Percentiles rank a stretch among this genome's conserved stretches.
These are phyloP conservation scores for Neurospora sp. DNA, from an alignment of 2,329 filamentous ascomycete species.

Conservation along the genomic window DNA sequence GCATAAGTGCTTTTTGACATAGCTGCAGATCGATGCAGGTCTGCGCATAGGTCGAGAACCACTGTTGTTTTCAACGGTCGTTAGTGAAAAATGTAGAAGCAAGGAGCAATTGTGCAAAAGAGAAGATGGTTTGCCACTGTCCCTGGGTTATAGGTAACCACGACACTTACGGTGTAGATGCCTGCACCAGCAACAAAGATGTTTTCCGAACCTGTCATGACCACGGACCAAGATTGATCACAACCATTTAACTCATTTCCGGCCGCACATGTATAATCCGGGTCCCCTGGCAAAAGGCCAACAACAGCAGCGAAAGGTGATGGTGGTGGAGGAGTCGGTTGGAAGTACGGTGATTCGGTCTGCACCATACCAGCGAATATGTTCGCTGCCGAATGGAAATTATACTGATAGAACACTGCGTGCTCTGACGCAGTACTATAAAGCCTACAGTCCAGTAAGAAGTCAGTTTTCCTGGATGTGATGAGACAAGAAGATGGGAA, in stretches of 20 bases:
- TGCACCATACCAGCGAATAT: slow-evolving; percentile 37
- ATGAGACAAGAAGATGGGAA: not conserved
- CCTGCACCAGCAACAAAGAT: slow-evolving; percentile 6
- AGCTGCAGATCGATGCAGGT: slow-evolving; percentile 6
- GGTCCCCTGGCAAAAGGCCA: slow-evolving; percentile 5
- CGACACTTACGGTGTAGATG: slow-evolving; percentile 3
- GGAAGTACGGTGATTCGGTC: slow-evolving; percentile 21
- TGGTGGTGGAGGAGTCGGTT: slow-evolving; percentile 13
- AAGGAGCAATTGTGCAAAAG: not conserved
- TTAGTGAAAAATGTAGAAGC: not conserved
- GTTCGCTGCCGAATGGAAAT: slow-evolving; percentile 34
- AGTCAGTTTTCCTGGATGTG: not conserved
- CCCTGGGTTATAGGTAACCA: not conserved
- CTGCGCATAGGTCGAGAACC: slow-evolving; percentile 11
- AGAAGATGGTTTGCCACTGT: not conserved
- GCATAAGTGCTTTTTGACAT: slow-evolving; percentile 11
- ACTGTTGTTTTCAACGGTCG: not conserved
- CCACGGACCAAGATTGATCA: slow-evolving; percentile 9
- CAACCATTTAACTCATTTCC: slow-evolving; percentile 2
- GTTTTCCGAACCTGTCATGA: slow-evolving; percentile 3
- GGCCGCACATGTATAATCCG: slow-evolving; percentile 2
- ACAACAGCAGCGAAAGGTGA: slow-evolving; percentile 12
- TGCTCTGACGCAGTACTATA: slow-evolving; percentile 37
- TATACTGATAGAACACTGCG: slow-evolving; percentile 38
- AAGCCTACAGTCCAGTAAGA: slow-evolving; percentile 1